A percentile compares a stretch with the other conserved stretches of the same genome.
phyloP scores from a whole-genome alignment of 1,139 yeast genomes.

The Suhomyces panamericanus region DNA sequence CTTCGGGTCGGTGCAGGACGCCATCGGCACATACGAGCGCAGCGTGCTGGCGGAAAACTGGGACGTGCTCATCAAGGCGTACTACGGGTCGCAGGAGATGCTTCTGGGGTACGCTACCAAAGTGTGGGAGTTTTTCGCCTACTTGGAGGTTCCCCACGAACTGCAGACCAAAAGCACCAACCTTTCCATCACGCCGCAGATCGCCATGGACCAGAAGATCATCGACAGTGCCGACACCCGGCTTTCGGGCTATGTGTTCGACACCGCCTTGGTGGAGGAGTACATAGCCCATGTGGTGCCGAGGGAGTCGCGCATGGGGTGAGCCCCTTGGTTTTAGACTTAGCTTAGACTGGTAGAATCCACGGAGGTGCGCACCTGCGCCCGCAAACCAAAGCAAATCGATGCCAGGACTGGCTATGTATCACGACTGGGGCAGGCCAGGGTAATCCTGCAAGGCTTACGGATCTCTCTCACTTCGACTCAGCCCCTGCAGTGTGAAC shows the following conservation, averaged over 20 bases:
- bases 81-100: conserved; percentile 35
- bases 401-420: too few species aligned
- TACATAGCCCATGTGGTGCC: conserved; percentile 29
- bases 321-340: neutral
- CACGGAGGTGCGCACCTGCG: neutral
- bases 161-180: conserved; percentile 9
- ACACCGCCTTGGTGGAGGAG: conserved; percentile 23
- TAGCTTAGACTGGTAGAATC: neutral
- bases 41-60: conserved; percentile 9
- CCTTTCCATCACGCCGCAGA: conserved; percentile 18
- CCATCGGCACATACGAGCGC: conserved; percentile 1
- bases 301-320: neutral
- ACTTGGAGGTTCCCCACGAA: conserved; percentile 17
- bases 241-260: conserved; percentile 28
- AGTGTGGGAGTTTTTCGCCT: conserved; percentile 31
- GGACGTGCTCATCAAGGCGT: conserved; percentile 23
- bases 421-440: too few species aligned
- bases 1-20: neutral
- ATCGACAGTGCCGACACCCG: conserved; percentile 19
- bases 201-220: conserved; percentile 24
- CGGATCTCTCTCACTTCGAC: too few species aligned
- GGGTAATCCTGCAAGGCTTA: too few species aligned
- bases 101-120: conserved; percentile 27
- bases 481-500: too few species aligned
- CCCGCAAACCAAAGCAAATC: too few species aligned